These are phyloP conservation scores for Murraya koenigii DNA, from an alignment of 345 rosid genomes.

Conservation along the genomic window DNA sequence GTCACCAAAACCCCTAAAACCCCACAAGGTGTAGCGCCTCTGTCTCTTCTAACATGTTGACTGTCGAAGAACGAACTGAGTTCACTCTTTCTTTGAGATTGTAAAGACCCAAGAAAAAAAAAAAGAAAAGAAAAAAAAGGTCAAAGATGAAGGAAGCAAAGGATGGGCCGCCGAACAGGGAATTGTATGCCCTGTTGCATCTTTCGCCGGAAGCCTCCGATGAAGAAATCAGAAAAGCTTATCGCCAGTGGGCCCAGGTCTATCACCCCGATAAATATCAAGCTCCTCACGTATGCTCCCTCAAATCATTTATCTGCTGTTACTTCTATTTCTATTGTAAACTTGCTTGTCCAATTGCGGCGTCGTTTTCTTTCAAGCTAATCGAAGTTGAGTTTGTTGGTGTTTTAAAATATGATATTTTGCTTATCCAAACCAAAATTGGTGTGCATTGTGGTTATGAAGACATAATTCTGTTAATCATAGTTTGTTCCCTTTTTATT, in stretches of 20 bases:
- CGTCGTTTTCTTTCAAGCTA: background rate
- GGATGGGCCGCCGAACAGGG: constrained; percentile 55
- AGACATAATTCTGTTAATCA: background rate
- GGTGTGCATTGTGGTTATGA: background rate
- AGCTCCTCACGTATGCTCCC: constrained; percentile 49
- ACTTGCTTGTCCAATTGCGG: background rate
- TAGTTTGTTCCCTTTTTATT: background rate
- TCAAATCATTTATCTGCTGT: background rate
- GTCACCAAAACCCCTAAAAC: constrained; percentile 1
- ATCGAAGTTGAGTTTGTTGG: background rate
- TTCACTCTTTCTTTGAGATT: background rate
- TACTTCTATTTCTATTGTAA: background rate
- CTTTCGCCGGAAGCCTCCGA: constrained; percentile 89
- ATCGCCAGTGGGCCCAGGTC: constrained; percentile 96
- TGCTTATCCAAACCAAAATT: background rate
- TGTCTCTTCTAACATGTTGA: background rate
- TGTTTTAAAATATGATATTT: background rate
- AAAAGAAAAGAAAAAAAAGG: too few relatives aligned
- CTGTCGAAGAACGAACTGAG: background rate
- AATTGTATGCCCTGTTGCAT: constrained; percentile 82
- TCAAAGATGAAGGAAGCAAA: constrained; percentile 15
- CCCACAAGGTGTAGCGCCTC: background rate
- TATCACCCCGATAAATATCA: constrained; percentile 97
- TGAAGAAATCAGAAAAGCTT: constrained; percentile 85
- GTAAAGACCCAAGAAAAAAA: background rate